A percentile compares a stretch with the other conserved stretches of the same genome.
Evolutionary conservation across 352 stramenopile genomes (phyloP).

Genomic region (Globisporangium nagaii): DNA sequence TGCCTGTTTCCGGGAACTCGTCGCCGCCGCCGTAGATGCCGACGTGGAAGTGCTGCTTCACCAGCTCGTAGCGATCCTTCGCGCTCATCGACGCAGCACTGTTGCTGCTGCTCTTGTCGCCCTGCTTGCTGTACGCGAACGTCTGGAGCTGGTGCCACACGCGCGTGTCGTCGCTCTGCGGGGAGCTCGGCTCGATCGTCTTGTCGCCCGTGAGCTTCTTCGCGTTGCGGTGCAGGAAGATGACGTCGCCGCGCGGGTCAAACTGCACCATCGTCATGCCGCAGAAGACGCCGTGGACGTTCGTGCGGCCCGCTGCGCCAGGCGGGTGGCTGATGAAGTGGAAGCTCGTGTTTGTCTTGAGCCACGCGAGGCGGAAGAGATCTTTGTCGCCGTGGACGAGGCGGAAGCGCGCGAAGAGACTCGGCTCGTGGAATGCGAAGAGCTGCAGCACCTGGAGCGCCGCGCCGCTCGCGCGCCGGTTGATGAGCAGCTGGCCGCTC

Average conservation of each 20-base stretch:
- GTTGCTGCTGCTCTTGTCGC: neutral
- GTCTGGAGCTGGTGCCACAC: constrained; percentile 36
- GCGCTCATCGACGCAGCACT: constrained; percentile 12
- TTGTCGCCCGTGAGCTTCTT: constrained; percentile 31
- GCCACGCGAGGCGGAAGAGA: constrained; percentile 50
- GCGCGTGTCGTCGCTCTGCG: neutral
- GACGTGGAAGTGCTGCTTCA: constrained; percentile 33
- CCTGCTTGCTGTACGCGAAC: constrained; percentile 10
- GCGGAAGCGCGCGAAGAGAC: constrained; percentile 28
- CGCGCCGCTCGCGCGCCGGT: constrained; percentile 22
- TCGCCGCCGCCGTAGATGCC: constrained; percentile 34
- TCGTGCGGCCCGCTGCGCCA: constrained; percentile 23
- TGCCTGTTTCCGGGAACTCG: constrained; percentile 26
- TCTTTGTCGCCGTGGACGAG: constrained; percentile 51
- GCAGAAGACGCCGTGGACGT: constrained; percentile 29
- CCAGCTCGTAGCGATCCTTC: constrained; percentile 17
- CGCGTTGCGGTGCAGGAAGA: constrained; percentile 48
- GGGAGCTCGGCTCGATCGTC: neutral
- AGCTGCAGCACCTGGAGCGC: constrained; percentile 30
- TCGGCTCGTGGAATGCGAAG: constrained; percentile 45
- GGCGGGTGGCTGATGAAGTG: constrained; percentile 42
- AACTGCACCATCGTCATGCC: constrained; percentile 49
- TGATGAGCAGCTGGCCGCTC: constrained; percentile 51
- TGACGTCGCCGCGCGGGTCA: constrained; percentile 20
- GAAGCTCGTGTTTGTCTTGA: constrained; percentile 39